A percentile compares a stretch with the other conserved stretches of the same genome.
Conservation (phyloP, 768 basidiomycete genomes). For the Trametopsis cervina region DNA sequence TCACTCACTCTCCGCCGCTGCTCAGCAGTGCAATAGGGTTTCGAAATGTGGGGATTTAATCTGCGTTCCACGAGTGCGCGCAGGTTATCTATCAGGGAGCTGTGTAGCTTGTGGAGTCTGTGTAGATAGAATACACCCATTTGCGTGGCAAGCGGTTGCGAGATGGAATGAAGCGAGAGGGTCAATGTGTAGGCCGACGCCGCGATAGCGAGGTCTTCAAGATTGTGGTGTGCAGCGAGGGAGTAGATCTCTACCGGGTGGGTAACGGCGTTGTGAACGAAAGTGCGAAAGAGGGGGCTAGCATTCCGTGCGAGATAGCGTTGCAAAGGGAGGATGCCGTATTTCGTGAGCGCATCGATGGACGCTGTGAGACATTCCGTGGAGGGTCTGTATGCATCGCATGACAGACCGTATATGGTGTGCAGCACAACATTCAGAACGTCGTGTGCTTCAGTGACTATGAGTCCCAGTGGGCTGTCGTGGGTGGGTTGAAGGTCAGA, state of each 20-base stretch:
- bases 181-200: no score
- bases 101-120: no score
- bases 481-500: conserved; percentile 52
- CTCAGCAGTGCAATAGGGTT: no score
- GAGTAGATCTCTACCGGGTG: conserved; percentile 69
- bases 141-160: no score
- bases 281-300: conserved; percentile 49
- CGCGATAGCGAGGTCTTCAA: conserved; percentile 67
- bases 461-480: conserved; percentile 41
- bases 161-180: no score
- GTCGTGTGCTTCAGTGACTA: conserved; percentile 51
- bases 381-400: conserved; percentile 66
- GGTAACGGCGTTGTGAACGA: conserved; percentile 62
- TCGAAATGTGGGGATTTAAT: no score
- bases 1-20: no score
- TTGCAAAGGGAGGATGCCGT: conserved; percentile 54
- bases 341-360: conserved; percentile 49
- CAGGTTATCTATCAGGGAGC: no score
- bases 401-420: conserved; percentile 63
- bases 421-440: conserved; percentile 72
- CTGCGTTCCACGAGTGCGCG: no score
- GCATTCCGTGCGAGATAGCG: conserved; percentile 36
- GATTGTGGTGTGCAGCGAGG: conserved; percentile 57
- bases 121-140: no score
- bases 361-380: conserved; percentile 51